A percentile compares a stretch with the other conserved stretches of the same genome.
phyloP scores from a whole-genome alignment of 208 protist species.

The Jaenimonas drosophilae region DNA sequence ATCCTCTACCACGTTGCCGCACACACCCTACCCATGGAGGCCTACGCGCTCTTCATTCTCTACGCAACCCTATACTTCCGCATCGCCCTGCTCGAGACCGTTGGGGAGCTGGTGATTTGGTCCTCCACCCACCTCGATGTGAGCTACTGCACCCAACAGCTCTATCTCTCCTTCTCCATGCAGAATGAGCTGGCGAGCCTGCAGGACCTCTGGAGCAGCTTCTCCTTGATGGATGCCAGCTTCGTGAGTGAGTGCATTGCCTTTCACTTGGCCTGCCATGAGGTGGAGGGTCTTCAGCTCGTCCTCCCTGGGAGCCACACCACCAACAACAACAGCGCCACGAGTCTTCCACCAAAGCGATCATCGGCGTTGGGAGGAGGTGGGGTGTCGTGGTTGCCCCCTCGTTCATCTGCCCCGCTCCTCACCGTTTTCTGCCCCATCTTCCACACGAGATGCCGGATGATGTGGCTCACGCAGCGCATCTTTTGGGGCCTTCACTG shows the following conservation, averaged over 20 bases:
- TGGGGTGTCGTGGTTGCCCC: background rate
- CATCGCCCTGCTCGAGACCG: slow-evolving; percentile 32
- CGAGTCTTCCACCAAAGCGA: too few species aligned
- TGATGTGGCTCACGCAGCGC: slow-evolving; percentile 57
- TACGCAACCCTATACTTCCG: slow-evolving; percentile 37
- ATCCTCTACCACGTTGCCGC: slow-evolving; percentile 24
- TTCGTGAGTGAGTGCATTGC: slow-evolving; percentile 12
- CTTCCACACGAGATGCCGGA: slow-evolving; percentile 35
- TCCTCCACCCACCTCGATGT: slow-evolving; percentile 50
- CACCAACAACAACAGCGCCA: too few species aligned
- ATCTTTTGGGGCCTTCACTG: slow-evolving; percentile 48
- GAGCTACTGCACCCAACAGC: slow-evolving; percentile 32
- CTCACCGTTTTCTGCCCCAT: slow-evolving; percentile 4
- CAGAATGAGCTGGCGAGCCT: slow-evolving; percentile 32
- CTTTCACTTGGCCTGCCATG: slow-evolving; percentile 15
- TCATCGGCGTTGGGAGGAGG: background rate
- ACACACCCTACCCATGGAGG: slow-evolving; percentile 26
- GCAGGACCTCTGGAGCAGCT: slow-evolving; percentile 32
- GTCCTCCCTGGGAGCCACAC: too few species aligned
- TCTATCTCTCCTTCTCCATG: slow-evolving; percentile 22
- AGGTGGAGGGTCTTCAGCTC: slow-evolving; percentile 18
- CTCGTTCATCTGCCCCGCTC: background rate
- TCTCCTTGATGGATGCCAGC: slow-evolving; percentile 21
- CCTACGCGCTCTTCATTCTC: slow-evolving; percentile 57
- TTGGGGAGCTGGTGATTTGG: slow-evolving; percentile 51